A percentile compares a stretch with the other conserved stretches of the same genome.
phyloP scores from a whole-genome alignment of 257 asterid genomes.

The Capsicum baccatum region DNA sequence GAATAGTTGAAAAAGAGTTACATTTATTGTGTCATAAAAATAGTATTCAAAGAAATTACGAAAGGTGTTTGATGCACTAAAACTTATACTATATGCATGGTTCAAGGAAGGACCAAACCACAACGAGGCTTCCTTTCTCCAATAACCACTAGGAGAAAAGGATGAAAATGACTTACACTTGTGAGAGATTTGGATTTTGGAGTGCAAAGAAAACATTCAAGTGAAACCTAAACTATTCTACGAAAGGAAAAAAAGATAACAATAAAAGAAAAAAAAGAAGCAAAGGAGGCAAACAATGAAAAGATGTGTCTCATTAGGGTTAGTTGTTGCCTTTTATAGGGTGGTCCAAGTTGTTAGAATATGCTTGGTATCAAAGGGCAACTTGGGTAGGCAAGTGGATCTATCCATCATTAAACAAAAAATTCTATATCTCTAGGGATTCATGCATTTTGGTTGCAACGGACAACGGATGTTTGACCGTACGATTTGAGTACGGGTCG shows the following conservation, averaged over 20 bases:
- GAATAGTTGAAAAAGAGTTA: too few relatives aligned
- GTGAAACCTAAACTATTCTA: not conserved
- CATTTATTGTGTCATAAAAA: too few relatives aligned
- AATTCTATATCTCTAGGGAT: too few relatives aligned
- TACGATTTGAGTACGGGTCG: too few relatives aligned
- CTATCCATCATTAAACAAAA: not conserved
- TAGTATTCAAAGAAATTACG: too few relatives aligned
- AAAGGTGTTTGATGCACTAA: too few relatives aligned
- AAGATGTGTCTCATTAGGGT: not conserved
- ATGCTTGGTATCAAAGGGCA: not conserved
- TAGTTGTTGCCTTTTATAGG: not conserved
- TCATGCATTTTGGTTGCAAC: too few relatives aligned
- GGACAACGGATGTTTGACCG: too few relatives aligned
- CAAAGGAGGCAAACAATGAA: not conserved
- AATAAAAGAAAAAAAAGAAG: not conserved
- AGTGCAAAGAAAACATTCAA: not conserved
- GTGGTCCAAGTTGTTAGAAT: not conserved
- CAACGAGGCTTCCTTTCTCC: too few relatives aligned
- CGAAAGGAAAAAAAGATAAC: not conserved
- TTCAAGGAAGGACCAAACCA: too few relatives aligned
- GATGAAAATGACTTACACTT: not conserved
- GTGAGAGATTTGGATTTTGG: not conserved
- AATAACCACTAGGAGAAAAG: too few relatives aligned
- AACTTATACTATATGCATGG: too few relatives aligned
- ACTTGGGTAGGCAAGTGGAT: not conserved